Percentiles rank a stretch among this genome's conserved stretches.
These are phyloP conservation scores for Avena sativa DNA, from an alignment of 176 grass and related monocot species.

Conservation along the genomic window DNA sequence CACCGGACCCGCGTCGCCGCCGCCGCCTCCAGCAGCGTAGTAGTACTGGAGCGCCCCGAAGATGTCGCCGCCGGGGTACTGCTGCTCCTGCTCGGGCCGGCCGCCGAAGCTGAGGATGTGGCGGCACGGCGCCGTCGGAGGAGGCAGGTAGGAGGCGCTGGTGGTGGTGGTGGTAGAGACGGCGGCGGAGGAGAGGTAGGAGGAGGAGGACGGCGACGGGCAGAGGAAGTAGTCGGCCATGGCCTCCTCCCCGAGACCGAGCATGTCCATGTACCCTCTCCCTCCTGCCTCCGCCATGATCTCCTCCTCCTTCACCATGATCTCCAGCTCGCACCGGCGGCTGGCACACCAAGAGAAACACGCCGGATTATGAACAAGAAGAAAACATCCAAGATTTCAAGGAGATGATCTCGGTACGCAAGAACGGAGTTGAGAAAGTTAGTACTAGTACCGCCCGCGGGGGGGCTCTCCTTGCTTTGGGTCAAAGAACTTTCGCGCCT, in stretches of 20 bases:
- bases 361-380: neutral
- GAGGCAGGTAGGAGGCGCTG: constrained; percentile 37
- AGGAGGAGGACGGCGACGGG: constrained; percentile 52
- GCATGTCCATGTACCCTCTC: constrained; percentile 53
- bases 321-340: neutral
- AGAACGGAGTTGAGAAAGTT: neutral
- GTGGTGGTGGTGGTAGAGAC: constrained; percentile 27
- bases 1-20: constrained; percentile 19
- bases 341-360: neutral
- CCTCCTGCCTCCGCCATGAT: constrained; percentile 26
- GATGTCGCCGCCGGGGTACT: constrained; percentile 13
- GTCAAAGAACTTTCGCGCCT: constrained; percentile 55
- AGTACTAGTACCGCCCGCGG: constrained; percentile 11
- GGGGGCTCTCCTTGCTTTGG: neutral
- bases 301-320: constrained; percentile 9
- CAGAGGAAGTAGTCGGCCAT: constrained; percentile 46
- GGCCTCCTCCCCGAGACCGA: constrained; percentile 39
- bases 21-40: constrained; percentile 18
- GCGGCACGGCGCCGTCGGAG: constrained; percentile 26
- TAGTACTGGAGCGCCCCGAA: constrained; percentile 38
- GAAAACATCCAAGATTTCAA: neutral
- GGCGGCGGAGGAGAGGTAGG: constrained; percentile 41
- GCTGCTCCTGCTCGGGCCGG: constrained; percentile 42
- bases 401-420: neutral
- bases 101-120: constrained; percentile 49